These are phyloP conservation scores for Cyberlindnera japonica DNA, from an alignment of 805 yeast genomes.

Conservation along the genomic window DNA sequence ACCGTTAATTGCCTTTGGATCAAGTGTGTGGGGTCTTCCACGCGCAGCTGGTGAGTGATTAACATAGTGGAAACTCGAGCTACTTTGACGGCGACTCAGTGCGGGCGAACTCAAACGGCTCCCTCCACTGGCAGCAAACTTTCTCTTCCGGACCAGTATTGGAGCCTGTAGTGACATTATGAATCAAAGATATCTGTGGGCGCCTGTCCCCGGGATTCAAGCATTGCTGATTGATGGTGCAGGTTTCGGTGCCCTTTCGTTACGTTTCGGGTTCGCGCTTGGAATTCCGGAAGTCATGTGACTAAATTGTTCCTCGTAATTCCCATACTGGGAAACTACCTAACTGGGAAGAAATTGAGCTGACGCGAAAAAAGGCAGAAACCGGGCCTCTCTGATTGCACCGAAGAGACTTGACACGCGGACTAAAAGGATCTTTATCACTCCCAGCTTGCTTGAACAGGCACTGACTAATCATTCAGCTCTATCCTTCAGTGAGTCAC, in stretches of 20 bases:
- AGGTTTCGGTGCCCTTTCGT: no score
- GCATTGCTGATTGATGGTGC: not conserved
- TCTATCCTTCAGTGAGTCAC: no score
- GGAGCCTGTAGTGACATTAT: constrained; percentile 2
- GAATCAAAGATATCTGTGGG: no score
- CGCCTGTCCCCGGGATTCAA: no score
- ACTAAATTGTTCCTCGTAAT: not conserved
- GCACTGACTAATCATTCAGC: no score
- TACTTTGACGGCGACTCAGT: constrained; percentile 2
- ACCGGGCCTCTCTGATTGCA: not conserved
- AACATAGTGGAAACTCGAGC: not conserved
- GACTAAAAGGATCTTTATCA: no score
- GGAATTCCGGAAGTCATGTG: not conserved
- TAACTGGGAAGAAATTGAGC: not conserved
- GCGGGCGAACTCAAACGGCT: not conserved
- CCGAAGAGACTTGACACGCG: no score
- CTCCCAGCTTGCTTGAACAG: no score
- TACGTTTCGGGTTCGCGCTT: not conserved
- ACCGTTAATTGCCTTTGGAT: no score
- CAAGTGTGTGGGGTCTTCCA: no score
- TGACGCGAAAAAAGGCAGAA: not conserved
- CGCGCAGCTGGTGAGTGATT: not conserved
- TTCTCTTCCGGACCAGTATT: constrained; percentile 8
- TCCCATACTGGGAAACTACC: not conserved
- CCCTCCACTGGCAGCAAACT: not conserved